Conservation (phyloP, 2,329 filamentous ascomycete genomes). For the Penicillium sp. region DNA sequence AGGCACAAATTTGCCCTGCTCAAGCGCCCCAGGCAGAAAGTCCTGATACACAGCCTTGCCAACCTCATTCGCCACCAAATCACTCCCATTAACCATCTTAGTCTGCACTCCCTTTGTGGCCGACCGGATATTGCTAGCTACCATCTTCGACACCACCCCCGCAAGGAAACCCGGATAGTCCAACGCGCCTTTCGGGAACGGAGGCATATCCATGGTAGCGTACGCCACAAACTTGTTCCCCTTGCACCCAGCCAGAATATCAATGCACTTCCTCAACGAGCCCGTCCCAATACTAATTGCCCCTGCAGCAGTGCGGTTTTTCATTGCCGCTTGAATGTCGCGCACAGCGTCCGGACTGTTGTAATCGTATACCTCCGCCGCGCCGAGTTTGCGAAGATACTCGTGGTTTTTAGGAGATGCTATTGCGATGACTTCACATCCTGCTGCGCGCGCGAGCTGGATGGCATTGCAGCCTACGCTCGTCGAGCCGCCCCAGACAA, state of each 20-base stretch:
- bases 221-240: slow-evolving; percentile 1
- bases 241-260: slow-evolving; percentile 7
- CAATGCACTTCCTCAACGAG: slow-evolving; percentile 5
- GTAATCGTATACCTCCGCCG: slow-evolving; percentile 43
- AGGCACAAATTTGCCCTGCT: slow-evolving; percentile 24
- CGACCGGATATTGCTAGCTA: not conserved
- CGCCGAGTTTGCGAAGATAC: slow-evolving; percentile 41
- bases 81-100: slow-evolving; percentile 8
- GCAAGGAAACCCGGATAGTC: not conserved
- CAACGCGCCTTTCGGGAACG: not conserved
- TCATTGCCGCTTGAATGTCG: not conserved
- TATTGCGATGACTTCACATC: slow-evolving; percentile 36
- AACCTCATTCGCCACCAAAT: slow-evolving; percentile 18
- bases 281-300: slow-evolving; percentile 40
- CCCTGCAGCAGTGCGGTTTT: slow-evolving; percentile 22
- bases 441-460: slow-evolving; percentile 38
- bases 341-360: slow-evolving; percentile 13
- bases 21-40: slow-evolving; percentile 30
- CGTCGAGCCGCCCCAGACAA: slow-evolving; percentile 35
- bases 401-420: slow-evolving; percentile 39
- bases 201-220: not conserved
- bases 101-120: slow-evolving; percentile 1
- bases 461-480: slow-evolving; percentile 41
- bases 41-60: slow-evolving; percentile 29
- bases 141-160: not conserved